Percentiles rank a stretch among this genome's conserved stretches.
Conservation (phyloP, 2,329 filamentous ascomycete species). For the Diaporthe caulivora region DNA sequence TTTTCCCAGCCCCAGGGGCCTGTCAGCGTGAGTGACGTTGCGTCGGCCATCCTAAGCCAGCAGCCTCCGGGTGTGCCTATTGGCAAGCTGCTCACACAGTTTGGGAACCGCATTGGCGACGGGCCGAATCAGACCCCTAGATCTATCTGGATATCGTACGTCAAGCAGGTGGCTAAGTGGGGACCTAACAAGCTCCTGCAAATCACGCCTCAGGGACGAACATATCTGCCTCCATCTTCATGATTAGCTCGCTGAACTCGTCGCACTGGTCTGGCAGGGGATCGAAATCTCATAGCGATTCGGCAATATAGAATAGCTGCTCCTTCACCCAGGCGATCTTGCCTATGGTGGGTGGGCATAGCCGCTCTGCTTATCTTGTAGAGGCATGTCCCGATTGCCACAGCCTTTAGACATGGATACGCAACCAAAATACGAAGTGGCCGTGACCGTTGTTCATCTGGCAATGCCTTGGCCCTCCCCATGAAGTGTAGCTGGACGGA, state of each 20-base stretch:
- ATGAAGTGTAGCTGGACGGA: background rate
- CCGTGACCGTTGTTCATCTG: background rate
- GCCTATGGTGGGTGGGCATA: background rate
- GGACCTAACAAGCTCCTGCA: conserved; percentile 66
- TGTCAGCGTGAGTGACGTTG: conserved; percentile 66
- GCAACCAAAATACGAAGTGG: too few relatives aligned
- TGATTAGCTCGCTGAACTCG: background rate
- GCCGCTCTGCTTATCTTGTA: background rate
- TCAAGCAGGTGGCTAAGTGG: conserved; percentile 67
- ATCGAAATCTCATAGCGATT: background rate
- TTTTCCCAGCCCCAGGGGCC: conserved; percentile 31
- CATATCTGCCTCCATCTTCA: conserved; percentile 13
- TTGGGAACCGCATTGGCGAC: conserved; percentile 65
- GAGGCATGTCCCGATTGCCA: background rate
- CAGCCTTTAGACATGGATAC: background rate
- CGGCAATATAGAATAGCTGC: conserved; percentile 14
- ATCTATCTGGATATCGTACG: conserved; percentile 69
- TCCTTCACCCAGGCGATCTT: background rate
- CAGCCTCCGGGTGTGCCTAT: conserved; percentile 66
- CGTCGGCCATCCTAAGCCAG: conserved; percentile 62
- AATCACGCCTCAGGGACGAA: conserved; percentile 39
- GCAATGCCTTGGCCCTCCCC: background rate
- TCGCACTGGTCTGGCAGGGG: conserved; percentile 24
- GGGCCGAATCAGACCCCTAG: conserved; percentile 64
- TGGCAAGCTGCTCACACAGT: conserved; percentile 65